Percentiles rank a stretch among this genome's conserved stretches.
Evolutionary conservation across 495 filamentous ascomycete genomes (phyloP).

Genomic region (Trichoderma asperelloides): DNA sequence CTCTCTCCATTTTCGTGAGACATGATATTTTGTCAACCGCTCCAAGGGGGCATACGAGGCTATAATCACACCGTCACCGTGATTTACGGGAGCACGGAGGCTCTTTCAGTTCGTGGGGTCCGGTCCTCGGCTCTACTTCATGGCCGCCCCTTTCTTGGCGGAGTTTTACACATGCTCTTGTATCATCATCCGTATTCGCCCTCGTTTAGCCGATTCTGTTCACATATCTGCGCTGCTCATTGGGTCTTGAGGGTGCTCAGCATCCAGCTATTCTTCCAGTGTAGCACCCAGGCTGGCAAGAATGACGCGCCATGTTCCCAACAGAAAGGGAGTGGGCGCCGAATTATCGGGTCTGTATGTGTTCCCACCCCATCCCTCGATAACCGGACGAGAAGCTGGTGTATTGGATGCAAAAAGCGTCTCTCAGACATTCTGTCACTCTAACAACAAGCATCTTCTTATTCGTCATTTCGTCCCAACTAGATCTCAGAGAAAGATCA

Average conservation of each 20-base stretch:
- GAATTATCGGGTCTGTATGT: background rate
- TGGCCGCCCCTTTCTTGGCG: background rate
- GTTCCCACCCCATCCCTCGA: background rate
- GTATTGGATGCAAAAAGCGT: background rate
- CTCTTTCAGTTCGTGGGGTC: background rate
- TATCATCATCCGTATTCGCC: background rate
- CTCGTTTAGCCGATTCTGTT: background rate
- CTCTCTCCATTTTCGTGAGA: background rate
- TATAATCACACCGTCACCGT: background rate
- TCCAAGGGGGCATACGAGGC: background rate
- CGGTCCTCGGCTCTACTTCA: background rate
- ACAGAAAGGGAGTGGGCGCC: background rate
- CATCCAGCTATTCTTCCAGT: background rate
- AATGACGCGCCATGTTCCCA: background rate
- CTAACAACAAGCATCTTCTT: background rate
- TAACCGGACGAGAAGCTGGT: background rate
- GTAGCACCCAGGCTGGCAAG: background rate
- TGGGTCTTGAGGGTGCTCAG: background rate
- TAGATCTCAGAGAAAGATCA: background rate
- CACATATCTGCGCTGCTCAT: background rate
- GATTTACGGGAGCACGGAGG: background rate
- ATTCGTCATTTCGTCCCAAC: background rate
- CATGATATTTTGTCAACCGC: background rate
- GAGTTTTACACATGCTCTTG: background rate
- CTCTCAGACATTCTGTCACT: background rate